A percentile compares a stretch with the other conserved stretches of the same genome.
Conservation (phyloP, 345 rosid genomes). For the Barbarea vulgaris region DNA sequence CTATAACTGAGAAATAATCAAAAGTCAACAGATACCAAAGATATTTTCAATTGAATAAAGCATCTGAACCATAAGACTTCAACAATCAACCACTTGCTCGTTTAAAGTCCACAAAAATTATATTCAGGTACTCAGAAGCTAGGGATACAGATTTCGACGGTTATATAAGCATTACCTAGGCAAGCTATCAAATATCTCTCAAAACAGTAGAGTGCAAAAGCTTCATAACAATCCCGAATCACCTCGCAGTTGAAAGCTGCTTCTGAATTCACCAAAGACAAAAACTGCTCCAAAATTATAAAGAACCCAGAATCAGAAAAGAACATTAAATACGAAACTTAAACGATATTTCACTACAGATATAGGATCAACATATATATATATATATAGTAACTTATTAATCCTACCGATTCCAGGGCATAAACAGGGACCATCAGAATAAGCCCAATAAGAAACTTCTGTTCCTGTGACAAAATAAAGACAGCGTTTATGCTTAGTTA, state of each 20-base stretch:
- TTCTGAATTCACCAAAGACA: conserved; percentile 85
- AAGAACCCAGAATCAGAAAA: conserved; percentile 26
- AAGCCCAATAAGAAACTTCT: conserved; percentile 92
- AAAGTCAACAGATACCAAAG: not conserved
- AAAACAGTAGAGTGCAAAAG: conserved; percentile 97
- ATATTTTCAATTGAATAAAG: not conserved
- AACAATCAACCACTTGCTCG: not conserved
- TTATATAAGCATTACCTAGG: conserved; percentile 61
- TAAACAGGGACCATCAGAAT: conserved; percentile 98
- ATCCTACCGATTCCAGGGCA: conserved; percentile 89
- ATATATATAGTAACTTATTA: not conserved
- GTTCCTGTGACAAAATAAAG: conserved; percentile 71
- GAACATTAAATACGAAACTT: not conserved
- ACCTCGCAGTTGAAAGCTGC: conserved; percentile 95
- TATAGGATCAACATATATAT: conserved; percentile 2
- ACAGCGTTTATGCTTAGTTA: not conserved
- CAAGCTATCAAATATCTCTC: conserved; percentile 99
- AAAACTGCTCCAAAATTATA: conserved; percentile 59
- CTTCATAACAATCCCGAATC: conserved; percentile 98
- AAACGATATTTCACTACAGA: not conserved
- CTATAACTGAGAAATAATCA: not conserved
- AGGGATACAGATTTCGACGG: not conserved
- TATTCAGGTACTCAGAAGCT: conserved; percentile 5
- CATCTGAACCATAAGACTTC: not conserved
- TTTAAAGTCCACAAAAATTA: not conserved